Conservation (phyloP, 257 asterid genomes). For the Jasminum sambac region DNA sequence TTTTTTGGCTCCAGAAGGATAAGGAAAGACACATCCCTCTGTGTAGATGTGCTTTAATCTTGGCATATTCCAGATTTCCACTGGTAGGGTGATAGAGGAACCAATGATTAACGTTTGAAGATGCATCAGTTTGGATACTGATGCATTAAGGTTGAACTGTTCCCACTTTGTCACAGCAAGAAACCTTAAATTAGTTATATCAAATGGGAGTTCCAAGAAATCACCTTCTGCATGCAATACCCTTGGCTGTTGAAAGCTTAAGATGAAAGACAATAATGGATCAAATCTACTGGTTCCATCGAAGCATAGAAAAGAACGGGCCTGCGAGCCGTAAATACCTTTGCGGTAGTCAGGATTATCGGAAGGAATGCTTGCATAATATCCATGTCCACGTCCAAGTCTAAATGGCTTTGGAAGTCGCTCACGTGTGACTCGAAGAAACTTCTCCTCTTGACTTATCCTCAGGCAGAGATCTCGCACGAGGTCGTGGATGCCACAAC, state of each 20-base stretch:
- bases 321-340: too few relatives aligned
- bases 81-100: too few relatives aligned
- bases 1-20: too few relatives aligned
- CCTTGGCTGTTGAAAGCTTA: too few relatives aligned
- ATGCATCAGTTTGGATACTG: conserved; percentile 17
- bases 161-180: not conserved
- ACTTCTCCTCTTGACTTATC: conserved; percentile 26
- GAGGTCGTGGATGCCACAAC: conserved; percentile 3
- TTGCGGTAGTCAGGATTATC: too few relatives aligned
- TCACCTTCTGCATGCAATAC: not conserved
- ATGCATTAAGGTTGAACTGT: not conserved
- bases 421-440: conserved; percentile 18
- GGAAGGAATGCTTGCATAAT: conserved; percentile 18
- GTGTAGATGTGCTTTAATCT: too few relatives aligned
- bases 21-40: too few relatives aligned
- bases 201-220: conserved; percentile 16
- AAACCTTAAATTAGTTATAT: conserved; percentile 17
- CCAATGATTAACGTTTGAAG: conserved; percentile 10
- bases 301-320: too few relatives aligned
- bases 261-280: not conserved
- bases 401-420: not conserved
- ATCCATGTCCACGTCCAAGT: not conserved
- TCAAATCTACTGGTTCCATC: too few relatives aligned
- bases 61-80: too few relatives aligned
- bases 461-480: conserved; percentile 23